Evolutionary conservation across 2,329 filamentous ascomycete species (phyloP).

Genomic region (Sporothrix variecibatus): DNA sequence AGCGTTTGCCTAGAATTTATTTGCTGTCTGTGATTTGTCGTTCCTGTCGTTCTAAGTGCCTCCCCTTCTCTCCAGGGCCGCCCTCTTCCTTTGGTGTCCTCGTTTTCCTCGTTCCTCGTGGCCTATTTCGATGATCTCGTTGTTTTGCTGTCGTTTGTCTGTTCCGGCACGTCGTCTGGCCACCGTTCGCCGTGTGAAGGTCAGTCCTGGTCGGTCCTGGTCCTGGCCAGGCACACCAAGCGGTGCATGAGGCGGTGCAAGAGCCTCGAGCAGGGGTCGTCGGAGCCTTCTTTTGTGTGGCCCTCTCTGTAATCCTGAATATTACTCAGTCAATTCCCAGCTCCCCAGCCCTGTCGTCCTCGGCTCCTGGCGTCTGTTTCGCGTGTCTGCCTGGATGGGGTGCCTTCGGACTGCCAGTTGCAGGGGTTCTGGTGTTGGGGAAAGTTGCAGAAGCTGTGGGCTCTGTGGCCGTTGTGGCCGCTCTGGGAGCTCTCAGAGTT

Average conservation of each 20-base stretch:
- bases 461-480: not conserved
- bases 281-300: not conserved
- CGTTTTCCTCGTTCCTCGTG: not conserved
- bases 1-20: not conserved
- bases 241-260: not conserved
- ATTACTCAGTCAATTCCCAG: not conserved
- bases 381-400: constrained; percentile 19
- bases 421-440: not conserved
- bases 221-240: constrained; percentile 9
- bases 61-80: not conserved
- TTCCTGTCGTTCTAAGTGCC: not conserved
- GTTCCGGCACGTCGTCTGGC: not conserved
- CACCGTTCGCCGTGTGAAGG: constrained; percentile 11
- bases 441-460: not conserved
- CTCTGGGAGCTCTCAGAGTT: not conserved
- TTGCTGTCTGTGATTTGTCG: constrained; percentile 4
- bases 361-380: constrained; percentile 7
- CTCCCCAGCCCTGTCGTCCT: not conserved
- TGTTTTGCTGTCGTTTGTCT: not conserved
- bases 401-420: not conserved
- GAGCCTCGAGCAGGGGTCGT: not conserved
- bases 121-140: not conserved
- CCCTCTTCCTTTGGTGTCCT: constrained; percentile 3
- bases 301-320: not conserved
- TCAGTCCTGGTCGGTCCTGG: not conserved